Evolutionary conservation across 495 filamentous ascomycete species (phyloP).

Genomic region (Neurospora terricola): DNA sequence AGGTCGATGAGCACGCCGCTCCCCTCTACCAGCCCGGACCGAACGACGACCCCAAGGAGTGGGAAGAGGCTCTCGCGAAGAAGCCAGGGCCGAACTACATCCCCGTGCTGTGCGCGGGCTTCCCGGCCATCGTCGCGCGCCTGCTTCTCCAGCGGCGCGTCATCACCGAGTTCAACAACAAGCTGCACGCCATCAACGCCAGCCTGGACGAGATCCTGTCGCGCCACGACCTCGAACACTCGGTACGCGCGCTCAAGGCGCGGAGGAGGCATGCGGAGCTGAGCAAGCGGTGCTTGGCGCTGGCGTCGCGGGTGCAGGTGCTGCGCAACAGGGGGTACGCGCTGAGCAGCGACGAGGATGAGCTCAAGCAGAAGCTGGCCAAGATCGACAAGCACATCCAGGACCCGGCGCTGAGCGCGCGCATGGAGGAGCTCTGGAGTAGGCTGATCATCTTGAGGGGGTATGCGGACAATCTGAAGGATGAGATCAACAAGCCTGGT

Average conservation of each 20-base stretch:
- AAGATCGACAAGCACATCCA: slow-evolving; percentile 63
- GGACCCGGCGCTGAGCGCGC: slow-evolving; percentile 73
- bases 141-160: slow-evolving; percentile 67
- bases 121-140: slow-evolving; percentile 57
- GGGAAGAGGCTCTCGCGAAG: slow-evolving; percentile 84
- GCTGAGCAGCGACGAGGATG: slow-evolving; percentile 83
- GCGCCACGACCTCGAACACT: slow-evolving; percentile 72
- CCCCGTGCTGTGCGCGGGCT: slow-evolving; percentile 52
- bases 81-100: slow-evolving; percentile 71
- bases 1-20: slow-evolving; percentile 64
- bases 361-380: slow-evolving; percentile 73
- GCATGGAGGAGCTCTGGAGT: slow-evolving; percentile 94
- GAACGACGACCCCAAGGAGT: slow-evolving; percentile 71
- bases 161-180: slow-evolving; percentile 59
- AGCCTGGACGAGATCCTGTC: slow-evolving; percentile 68
- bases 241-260: slow-evolving; percentile 69
- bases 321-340: slow-evolving; percentile 87
- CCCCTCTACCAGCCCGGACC: slow-evolving; percentile 73
- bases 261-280: slow-evolving; percentile 70
- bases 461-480: slow-evolving; percentile 65
- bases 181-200: slow-evolving; percentile 88
- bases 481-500: slow-evolving; percentile 63
- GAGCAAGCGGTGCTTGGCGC: slow-evolving; percentile 67
- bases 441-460: slow-evolving; percentile 78
- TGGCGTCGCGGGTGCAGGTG: slow-evolving; percentile 88